These are phyloP conservation scores for Podaxis mareebaensis DNA, from an alignment of 768 basidiomycete species.

Conservation along the genomic window DNA sequence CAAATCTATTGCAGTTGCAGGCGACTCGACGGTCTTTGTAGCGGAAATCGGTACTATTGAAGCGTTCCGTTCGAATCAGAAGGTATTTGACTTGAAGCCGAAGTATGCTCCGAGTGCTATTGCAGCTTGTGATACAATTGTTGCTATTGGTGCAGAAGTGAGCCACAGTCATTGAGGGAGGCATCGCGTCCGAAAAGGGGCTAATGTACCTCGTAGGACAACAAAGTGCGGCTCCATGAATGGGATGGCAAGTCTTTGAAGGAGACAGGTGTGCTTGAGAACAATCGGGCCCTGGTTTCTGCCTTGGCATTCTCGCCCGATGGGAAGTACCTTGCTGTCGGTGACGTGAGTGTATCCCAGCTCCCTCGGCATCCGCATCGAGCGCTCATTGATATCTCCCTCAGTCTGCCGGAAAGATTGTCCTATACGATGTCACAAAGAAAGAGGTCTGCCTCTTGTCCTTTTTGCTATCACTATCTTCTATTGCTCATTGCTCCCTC, in stretches of 20 bases:
- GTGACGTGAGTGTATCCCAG: conserved; percentile 65
- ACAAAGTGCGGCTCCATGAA: conserved; percentile 70
- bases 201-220: conserved; percentile 49
- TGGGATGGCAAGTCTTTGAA: conserved; percentile 70
- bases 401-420: conserved; percentile 80
- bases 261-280: conserved; percentile 58
- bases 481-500: neutral
- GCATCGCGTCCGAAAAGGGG: neutral
- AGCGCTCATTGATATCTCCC: conserved; percentile 1
- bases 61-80: conserved; percentile 70
- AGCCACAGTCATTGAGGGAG: conserved; percentile 21
- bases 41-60: conserved; percentile 59
- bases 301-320: conserved; percentile 81
- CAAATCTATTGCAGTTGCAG: conserved; percentile 57
- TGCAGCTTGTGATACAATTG: conserved; percentile 47
- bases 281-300: conserved; percentile 70
- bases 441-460: conserved; percentile 48
- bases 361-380: neutral
- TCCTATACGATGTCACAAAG: conserved; percentile 71
- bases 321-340: conserved; percentile 72
- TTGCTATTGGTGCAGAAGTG: conserved; percentile 81
- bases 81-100: conserved; percentile 55
- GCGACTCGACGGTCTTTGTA: conserved; percentile 68
- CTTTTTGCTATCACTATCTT: neutral
- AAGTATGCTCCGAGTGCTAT: conserved; percentile 56